Percentiles rank a stretch among this genome's conserved stretches.
Conservation (phyloP, 306 rosid species). For the Casuarina glauca region DNA sequence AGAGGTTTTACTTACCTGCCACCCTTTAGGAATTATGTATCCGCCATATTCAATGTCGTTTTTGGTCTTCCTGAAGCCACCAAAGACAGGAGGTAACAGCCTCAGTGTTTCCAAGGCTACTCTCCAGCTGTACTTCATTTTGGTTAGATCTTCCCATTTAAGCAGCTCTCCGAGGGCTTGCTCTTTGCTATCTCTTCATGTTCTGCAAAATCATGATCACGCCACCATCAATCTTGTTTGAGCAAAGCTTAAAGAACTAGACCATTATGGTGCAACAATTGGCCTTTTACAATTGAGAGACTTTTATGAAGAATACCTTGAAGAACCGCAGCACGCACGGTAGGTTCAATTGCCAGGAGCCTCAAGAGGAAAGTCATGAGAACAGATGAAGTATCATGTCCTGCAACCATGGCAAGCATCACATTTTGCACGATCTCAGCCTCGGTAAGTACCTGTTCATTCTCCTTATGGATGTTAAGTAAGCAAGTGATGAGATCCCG, state of each 20-base stretch:
- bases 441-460: conserved; percentile 45
- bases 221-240: not conserved
- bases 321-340: conserved; percentile 54
- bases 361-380: conserved; percentile 58
- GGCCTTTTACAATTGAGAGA: too few relatives aligned
- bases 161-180: conserved; percentile 27
- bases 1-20: too few relatives aligned
- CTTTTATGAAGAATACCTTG: conserved; percentile 46
- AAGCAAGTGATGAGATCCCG: conserved; percentile 64
- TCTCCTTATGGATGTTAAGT: conserved; percentile 47
- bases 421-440: conserved; percentile 63
- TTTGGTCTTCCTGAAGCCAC: too few relatives aligned
- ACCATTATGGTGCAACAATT: not conserved
- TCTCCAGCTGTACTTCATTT: conserved; percentile 89
- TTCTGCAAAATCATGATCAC: conserved; percentile 44
- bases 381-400: conserved; percentile 68
- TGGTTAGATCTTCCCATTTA: conserved; percentile 73
- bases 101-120: conserved; percentile 35
- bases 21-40: too few relatives aligned
- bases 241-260: not conserved
- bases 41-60: too few relatives aligned
- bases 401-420: conserved; percentile 65
- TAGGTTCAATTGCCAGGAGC: conserved; percentile 52
- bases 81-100: too few relatives aligned
- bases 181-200: conserved; percentile 55